These are phyloP conservation scores for Setaria italica DNA, from an alignment of 202 grass and related monocot genomes.

Conservation along the genomic window DNA sequence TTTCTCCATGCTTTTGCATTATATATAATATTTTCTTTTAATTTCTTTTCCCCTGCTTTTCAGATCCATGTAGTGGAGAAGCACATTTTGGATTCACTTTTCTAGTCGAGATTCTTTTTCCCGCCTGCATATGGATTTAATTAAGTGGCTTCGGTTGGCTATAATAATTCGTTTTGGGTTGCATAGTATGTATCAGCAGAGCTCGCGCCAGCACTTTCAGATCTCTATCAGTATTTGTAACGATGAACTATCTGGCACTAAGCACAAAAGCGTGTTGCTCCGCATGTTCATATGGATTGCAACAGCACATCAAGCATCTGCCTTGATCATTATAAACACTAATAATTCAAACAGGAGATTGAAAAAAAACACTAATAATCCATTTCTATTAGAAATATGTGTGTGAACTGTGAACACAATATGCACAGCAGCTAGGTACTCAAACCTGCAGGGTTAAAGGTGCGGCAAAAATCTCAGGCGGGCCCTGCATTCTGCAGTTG, in stretches of 20 bases:
- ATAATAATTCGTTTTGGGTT: no score
- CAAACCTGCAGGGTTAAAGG: not conserved
- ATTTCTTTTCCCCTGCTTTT: conserved; percentile 36
- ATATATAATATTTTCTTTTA: not conserved
- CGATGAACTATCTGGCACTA: not conserved
- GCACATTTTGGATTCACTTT: not conserved
- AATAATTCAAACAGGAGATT: conserved; percentile 11
- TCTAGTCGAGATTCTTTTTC: no score
- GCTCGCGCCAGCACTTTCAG: no score
- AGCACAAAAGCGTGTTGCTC: not conserved
- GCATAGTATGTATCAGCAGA: no score
- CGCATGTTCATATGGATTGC: not conserved
- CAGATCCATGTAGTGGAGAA: conserved; percentile 20
- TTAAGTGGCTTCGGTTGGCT: no score
- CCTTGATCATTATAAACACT: conserved; percentile 4
- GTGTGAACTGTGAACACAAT: not conserved
- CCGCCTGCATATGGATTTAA: no score
- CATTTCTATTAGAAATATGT: not conserved
- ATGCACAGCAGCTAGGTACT: not conserved
- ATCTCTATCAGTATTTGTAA: no score
- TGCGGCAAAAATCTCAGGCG: not conserved
- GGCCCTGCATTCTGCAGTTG: not conserved
- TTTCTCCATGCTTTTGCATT: conserved; percentile 37
- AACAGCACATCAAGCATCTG: not conserved
- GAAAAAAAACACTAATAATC: not conserved